Evolutionary conservation across 352 stramenopile genomes (phyloP).

Genomic region (Globisporangium spinosum): DNA sequence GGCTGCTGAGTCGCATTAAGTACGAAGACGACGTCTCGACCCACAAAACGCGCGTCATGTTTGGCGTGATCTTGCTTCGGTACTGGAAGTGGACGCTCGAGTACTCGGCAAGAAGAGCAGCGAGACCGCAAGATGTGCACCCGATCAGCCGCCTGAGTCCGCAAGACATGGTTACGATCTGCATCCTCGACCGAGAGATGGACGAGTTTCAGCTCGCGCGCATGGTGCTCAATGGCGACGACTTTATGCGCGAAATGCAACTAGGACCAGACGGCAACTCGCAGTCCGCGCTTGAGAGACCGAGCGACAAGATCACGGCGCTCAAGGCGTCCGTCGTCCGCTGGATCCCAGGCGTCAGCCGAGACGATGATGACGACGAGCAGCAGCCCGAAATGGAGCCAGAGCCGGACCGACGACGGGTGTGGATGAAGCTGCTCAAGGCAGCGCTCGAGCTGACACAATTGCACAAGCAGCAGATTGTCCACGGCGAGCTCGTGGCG

Average conservation of each 20-base stretch:
- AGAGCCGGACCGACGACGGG: background rate
- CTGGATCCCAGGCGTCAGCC: background rate
- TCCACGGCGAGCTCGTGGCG: background rate
- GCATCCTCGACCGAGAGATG: background rate
- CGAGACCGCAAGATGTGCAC: background rate
- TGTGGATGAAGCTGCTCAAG: background rate
- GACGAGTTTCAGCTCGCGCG: background rate
- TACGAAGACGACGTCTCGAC: background rate
- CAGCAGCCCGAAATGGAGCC: background rate
- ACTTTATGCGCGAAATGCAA: background rate
- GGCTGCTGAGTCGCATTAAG: background rate
- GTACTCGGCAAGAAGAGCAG: background rate
- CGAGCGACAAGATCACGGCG: background rate
- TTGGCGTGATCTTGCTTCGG: background rate
- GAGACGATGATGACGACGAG: background rate
- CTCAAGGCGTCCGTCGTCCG: background rate
- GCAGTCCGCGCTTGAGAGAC: background rate
- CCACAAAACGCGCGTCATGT: background rate
- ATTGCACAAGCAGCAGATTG: background rate
- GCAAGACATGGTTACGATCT: background rate
- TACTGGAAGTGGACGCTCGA: conserved; percentile 2
- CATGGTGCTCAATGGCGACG: background rate
- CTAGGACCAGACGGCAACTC: background rate
- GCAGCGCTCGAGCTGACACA: background rate
- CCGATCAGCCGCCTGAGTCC: background rate